Conservation (phyloP, 495 filamentous ascomycete genomes). For the Podospora sp. region DNA sequence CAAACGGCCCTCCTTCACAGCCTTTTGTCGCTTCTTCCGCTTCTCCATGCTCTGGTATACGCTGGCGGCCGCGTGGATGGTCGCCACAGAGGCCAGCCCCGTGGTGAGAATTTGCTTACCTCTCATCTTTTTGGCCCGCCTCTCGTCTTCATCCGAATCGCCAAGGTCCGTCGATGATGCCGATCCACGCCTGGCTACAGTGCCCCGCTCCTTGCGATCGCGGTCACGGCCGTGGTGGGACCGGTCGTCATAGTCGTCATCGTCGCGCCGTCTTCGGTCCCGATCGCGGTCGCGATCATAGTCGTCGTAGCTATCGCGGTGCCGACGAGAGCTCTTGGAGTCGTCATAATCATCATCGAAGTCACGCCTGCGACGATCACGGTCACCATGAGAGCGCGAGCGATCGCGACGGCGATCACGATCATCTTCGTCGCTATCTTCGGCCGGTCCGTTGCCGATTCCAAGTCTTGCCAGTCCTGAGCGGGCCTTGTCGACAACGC, state of each 20-base stretch:
- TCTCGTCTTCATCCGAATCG: slow-evolving; percentile 76
- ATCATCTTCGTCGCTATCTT: slow-evolving; percentile 46
- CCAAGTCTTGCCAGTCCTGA: slow-evolving; percentile 49
- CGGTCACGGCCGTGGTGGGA: slow-evolving; percentile 44
- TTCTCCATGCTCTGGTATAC: slow-evolving; percentile 77
- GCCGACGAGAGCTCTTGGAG: too few relatives aligned
- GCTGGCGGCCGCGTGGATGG: slow-evolving; percentile 83
- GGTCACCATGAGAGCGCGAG: slow-evolving; percentile 37
- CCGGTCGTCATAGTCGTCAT: slow-evolving; percentile 56
- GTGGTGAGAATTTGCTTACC: slow-evolving; percentile 83
- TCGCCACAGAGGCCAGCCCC: slow-evolving; percentile 82
- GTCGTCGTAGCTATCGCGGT: slow-evolving; percentile 53
- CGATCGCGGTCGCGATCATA: slow-evolving; percentile 37
- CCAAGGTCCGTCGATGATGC: slow-evolving; percentile 60
- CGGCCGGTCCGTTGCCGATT: slow-evolving; percentile 45
- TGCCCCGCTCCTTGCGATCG: slow-evolving; percentile 34
- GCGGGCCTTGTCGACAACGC: slow-evolving; percentile 49
- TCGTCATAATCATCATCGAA: slow-evolving; percentile 57
- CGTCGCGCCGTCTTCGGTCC: slow-evolving; percentile 34
- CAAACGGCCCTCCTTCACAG: slow-evolving; percentile 74
- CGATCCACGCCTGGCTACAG: slow-evolving; percentile 39
- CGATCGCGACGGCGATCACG: slow-evolving; percentile 31
- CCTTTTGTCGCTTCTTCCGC: slow-evolving; percentile 67
- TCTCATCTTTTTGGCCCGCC: slow-evolving; percentile 73
- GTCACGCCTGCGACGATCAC: slow-evolving; percentile 39